phyloP scores from a whole-genome alignment of 139 green algal species.

The Diplosphaera chodatii region DNA sequence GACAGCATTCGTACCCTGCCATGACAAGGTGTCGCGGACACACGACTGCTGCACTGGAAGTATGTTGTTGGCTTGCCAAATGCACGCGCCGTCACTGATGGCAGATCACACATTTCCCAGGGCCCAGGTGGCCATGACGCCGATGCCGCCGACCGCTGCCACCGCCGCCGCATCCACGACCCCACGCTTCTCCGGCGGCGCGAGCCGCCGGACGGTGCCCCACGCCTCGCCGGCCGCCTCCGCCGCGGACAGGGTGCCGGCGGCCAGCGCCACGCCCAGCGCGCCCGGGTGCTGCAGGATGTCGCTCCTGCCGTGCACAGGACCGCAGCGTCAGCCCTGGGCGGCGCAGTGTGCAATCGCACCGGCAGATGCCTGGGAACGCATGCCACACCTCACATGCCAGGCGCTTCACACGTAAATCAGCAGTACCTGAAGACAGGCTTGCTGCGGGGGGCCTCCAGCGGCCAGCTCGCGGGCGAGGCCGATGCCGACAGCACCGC shows the following conservation, averaged over 20 bases:
- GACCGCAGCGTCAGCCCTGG: too few species aligned
- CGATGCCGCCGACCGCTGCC: not conserved
- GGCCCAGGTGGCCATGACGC: not conserved
- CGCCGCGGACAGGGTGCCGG: not conserved
- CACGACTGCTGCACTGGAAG: too few species aligned
- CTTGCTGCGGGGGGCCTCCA: not conserved
- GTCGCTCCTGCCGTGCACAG: not conserved
- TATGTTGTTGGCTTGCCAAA: too few species aligned
- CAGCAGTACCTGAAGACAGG: not conserved
- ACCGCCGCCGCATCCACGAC: not conserved
- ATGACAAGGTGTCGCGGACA: too few species aligned
- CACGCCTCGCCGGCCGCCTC: not conserved
- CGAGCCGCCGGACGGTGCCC: not conserved
- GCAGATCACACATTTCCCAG: not conserved
- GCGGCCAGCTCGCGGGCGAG: not conserved
- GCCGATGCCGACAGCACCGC: not conserved
- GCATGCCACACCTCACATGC: too few species aligned
- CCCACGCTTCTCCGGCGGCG: not conserved
- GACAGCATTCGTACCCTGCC: too few species aligned
- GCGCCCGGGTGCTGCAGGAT: not conserved
- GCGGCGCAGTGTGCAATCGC: too few species aligned
- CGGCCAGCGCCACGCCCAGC: not conserved
- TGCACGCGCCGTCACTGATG: too few species aligned
- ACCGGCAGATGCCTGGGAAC: too few species aligned
- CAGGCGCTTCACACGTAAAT: too few species aligned